phyloP scores from a whole-genome alignment of 495 filamentous ascomycete species.

The Acidiella bohemica region DNA sequence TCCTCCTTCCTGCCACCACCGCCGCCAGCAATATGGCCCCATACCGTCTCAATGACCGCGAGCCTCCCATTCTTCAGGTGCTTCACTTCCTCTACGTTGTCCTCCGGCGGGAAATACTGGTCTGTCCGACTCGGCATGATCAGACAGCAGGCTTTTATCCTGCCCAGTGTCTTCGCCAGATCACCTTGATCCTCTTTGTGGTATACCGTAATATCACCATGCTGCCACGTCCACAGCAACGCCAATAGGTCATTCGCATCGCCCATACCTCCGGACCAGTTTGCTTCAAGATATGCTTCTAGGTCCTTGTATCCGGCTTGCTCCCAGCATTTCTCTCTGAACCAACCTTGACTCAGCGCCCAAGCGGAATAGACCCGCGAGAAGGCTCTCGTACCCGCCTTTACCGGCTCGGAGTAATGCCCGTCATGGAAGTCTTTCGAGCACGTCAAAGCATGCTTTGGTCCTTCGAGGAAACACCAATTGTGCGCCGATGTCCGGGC shows the following conservation, averaged over 20 bases:
- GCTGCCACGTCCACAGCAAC: slow-evolving; percentile 35
- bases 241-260: slow-evolving; percentile 35
- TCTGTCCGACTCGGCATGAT: slow-evolving; percentile 36
- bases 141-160: slow-evolving; percentile 30
- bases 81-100: slow-evolving; percentile 32
- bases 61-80: slow-evolving; percentile 30
- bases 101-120: slow-evolving; percentile 34
- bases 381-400: slow-evolving; percentile 31
- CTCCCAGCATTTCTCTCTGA: slow-evolving; percentile 29
- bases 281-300: slow-evolving; percentile 28
- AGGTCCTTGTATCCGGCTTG: slow-evolving; percentile 27
- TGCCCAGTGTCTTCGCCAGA: slow-evolving; percentile 29
- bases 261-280: slow-evolving; percentile 24
- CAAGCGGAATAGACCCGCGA: slow-evolving; percentile 34
- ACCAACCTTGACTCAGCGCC: slow-evolving; percentile 34
- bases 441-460: slow-evolving; percentile 30
- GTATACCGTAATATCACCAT: slow-evolving; percentile 29
- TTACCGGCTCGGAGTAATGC: slow-evolving; percentile 23
- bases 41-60: slow-evolving; percentile 32
- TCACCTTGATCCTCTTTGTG: slow-evolving; percentile 26
- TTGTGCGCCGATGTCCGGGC: slow-evolving; percentile 35
- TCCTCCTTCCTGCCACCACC: slow-evolving; percentile 30
- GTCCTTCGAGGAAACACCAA: slow-evolving; percentile 37
- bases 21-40: slow-evolving; percentile 36
- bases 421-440: slow-evolving; percentile 33